These are phyloP conservation scores for Termitomyces sp. DNA, from an alignment of 768 basidiomycete species.

Conservation along the genomic window DNA sequence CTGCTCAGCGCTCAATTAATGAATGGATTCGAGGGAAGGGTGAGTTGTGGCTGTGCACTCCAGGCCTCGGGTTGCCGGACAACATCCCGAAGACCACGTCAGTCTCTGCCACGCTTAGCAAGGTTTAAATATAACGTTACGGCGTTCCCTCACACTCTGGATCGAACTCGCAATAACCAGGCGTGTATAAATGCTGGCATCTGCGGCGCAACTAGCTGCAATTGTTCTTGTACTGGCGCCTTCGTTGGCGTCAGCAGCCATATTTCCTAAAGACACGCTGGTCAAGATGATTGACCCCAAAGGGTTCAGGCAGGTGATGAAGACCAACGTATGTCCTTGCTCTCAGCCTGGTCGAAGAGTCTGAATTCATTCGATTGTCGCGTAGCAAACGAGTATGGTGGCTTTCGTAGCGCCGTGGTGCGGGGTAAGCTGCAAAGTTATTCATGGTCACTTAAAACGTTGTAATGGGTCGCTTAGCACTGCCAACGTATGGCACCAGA, in stretches of 20 bases:
- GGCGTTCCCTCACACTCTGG: too few species aligned
- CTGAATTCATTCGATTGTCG: neutral
- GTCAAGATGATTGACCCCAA: slow-evolving; percentile 76
- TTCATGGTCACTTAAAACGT: neutral
- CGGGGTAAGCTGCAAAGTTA: slow-evolving; percentile 48
- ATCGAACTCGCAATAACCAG: neutral
- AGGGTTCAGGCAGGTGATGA: slow-evolving; percentile 69
- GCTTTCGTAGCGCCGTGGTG: slow-evolving; percentile 98
- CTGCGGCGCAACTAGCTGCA: slow-evolving; percentile 28
- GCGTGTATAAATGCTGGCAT: slow-evolving; percentile 26
- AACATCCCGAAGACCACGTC: slow-evolving; percentile 9
- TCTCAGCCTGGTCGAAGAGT: too few species aligned
- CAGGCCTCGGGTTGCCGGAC: neutral
- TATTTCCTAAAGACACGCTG: slow-evolving; percentile 43
- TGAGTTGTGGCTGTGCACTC: neutral
- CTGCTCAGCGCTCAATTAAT: too few species aligned
- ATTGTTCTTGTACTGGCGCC: slow-evolving; percentile 34
- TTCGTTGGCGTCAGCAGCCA: slow-evolving; percentile 47
- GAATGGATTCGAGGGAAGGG: too few species aligned
- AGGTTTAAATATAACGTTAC: too few species aligned
- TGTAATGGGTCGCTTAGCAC: slow-evolving; percentile 44
- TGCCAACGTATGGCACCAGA: slow-evolving; percentile 86
- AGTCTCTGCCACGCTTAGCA: slow-evolving; percentile 5
- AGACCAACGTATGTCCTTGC: slow-evolving; percentile 59
- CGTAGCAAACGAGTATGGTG: slow-evolving; percentile 70